Conservation (phyloP, 176 grass and related monocot genomes). For the Phoenix dactylifera region DNA sequence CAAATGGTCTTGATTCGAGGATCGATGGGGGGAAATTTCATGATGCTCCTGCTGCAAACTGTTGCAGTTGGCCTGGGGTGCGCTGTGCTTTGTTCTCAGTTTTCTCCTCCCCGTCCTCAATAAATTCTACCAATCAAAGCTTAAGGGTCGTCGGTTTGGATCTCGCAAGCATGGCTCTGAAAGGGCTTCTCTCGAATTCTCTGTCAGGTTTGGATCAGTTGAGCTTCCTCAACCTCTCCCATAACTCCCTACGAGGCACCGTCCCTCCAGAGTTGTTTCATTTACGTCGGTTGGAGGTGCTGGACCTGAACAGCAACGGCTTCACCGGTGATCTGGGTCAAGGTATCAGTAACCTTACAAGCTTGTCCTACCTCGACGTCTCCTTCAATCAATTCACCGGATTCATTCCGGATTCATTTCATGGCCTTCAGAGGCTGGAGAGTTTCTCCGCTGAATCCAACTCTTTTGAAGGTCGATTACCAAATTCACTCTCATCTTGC, state of each 20-base stretch:
- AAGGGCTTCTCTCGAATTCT: too few relatives aligned
- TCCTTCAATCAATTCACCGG: background rate
- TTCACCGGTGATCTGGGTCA: background rate
- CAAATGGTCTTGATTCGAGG: background rate
- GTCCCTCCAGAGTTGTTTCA: background rate
- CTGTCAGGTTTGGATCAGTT: too few relatives aligned
- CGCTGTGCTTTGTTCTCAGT: too few relatives aligned
- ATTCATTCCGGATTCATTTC: background rate
- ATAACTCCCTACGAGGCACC: background rate
- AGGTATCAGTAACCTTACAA: background rate
- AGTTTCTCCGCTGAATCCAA: background rate
- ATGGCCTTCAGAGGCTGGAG: background rate
- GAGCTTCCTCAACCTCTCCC: slow-evolving; percentile 6
- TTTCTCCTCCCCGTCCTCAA: too few relatives aligned
- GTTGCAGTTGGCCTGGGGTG: slow-evolving; percentile 1
- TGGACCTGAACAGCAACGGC: background rate
- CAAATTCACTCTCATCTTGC: background rate
- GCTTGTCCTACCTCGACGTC: background rate
- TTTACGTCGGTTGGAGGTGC: background rate
- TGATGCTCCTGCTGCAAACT: background rate
- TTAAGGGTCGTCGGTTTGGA: too few relatives aligned
- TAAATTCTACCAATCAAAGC: too few relatives aligned
- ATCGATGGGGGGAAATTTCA: background rate
- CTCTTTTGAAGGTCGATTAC: background rate
- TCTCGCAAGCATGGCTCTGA: too few relatives aligned